Evolutionary conservation across 352 stramenopile species (phyloP), one percentile per base, ranked within the genome.

Genomic region (Elongisporangium anandrum): DNA sequence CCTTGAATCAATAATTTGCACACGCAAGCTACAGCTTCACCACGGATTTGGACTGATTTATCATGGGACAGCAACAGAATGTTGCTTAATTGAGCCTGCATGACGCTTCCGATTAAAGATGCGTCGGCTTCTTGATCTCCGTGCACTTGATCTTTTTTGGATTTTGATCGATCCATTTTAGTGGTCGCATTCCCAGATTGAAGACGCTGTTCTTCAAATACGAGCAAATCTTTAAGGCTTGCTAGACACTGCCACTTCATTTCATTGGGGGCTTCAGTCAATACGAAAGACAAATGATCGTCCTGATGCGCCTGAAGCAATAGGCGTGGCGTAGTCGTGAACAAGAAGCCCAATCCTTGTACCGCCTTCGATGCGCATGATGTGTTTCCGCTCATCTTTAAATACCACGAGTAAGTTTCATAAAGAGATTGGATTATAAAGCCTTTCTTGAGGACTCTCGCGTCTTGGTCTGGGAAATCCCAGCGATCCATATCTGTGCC

Each of bases 101-200:
- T 94, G 13, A 96, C 77, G 26, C 85, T 85, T 24, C 85, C 87
- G 47, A 96, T 94, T n/a, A 94, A 72, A 7, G 83, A 87, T 19
- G 83, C 83, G 29, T 94, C 85, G 15, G 80, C 83, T 74, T 94
- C 84, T 63, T 94, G 87, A 48, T 96, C 87, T n/a, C 87, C 85
- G 65, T 88, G 79, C 21, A 96, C 79, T 65, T 94, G 83, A 8
- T 87, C 65, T 41, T 85, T 73, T 56, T 88, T 92, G 38, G 69
- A 87, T 54, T 82, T 91, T 52, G 73, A 72, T n/a, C 61, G 64
- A 51, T 77, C 67, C 62, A 78, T 78, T 29, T 65, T 77, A 26
- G 69, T 68, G 34, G 67, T 61, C 0, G 73, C 68, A 4, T 67
- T 21, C 3, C 76, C 77, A 20, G 82, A 80, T 62, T 87, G 81